Percentiles rank a stretch among this genome's conserved stretches.
These are phyloP conservation scores for Claviceps fusiformis DNA, from an alignment of 2,329 filamentous ascomycete species.

Conservation along the genomic window DNA sequence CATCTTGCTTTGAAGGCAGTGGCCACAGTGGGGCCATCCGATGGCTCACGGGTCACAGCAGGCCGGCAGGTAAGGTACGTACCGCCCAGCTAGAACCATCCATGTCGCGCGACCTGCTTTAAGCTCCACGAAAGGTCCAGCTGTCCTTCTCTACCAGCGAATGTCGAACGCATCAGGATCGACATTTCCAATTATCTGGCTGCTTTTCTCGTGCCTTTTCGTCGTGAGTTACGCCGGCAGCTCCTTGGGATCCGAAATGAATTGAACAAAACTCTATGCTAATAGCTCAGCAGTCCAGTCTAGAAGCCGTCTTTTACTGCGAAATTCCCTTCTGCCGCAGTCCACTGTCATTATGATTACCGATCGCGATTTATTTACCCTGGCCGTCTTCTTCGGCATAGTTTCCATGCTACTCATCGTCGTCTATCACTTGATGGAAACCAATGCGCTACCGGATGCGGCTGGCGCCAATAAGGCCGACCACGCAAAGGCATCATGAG, in stretches of 20 bases:
- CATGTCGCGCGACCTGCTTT: background rate
- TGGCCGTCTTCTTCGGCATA: conserved; percentile 86
- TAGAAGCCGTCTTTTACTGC: background rate
- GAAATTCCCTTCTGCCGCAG: background rate
- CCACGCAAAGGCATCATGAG: conserved; percentile 3
- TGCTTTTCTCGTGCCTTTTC: background rate
- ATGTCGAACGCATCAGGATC: background rate
- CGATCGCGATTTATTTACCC: conserved; percentile 77
- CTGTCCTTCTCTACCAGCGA: conserved; percentile 8
- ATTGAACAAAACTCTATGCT: background rate
- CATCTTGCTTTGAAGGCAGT: too few relatives aligned
- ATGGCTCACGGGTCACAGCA: background rate
- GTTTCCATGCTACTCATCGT: conserved; percentile 86
- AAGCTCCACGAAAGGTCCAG: conserved; percentile 7
- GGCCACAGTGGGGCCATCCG: background rate
- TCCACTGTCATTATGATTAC: conserved; percentile 64
- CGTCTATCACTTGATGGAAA: conserved; percentile 89
- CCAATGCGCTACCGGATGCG: conserved; percentile 47
- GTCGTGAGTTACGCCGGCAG: background rate
- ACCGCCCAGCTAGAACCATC: background rate
- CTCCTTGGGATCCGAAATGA: rapidly evolving
- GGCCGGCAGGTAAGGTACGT: background rate
- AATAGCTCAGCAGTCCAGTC: background rate
- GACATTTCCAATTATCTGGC: background rate
- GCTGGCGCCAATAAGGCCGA: conserved; percentile 1